Base-by-base conservation (phyloP, 176 grass and related monocot genomes). In the Areca catechu region DNA sequence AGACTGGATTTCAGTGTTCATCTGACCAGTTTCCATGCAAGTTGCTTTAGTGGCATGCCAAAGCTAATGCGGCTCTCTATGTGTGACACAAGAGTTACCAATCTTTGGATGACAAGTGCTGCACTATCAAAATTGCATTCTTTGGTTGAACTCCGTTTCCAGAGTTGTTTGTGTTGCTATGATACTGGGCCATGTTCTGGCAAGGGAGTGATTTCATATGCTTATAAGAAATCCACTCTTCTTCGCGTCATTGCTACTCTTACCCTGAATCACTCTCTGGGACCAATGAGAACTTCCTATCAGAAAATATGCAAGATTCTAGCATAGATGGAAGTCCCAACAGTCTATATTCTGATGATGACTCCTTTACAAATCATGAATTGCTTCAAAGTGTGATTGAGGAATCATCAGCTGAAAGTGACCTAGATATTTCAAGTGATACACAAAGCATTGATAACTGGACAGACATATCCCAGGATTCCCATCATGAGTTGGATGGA, bases 31-130 rank as follows among this genome's bases (percentile, higher is more conserved):
- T 70, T 70, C 67, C 54, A 70, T n/a, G 24, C 48, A 22, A 58
- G 10, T 27, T 70, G 67, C 58, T 70, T 70, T 58, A 58, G 16
- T 50, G 27, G 29, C 22, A 70, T 70, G 67, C 67, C 67, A 51
- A 70, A 70, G 34, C 22, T 70, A 18, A 58, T 58, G 55, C 54
- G 56, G 4, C 43, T 70, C 7, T 70, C 67, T 5, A 50, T 70
- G 67, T 70, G 67, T 28, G 67, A 70, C 58, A 70, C 67, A 57
- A 70, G 55, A 20, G 55, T 70, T 10, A 22, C 67, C 22, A 70
- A 70, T 58, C 67, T 70, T 20, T 70, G 67, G 67, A 58, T 15
- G 22, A 70, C 54, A 19, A 59, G 67, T 70, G 54, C 55, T 25
- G 15, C 67, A 70, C 47, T 70, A 24, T 70, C 67, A 59, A 70